A percentile compares a stretch with the other conserved stretches of the same genome.
Evolutionary conservation across 2,329 filamentous ascomycete species (phyloP).

Genomic region (Cercospora nicotianae): DNA sequence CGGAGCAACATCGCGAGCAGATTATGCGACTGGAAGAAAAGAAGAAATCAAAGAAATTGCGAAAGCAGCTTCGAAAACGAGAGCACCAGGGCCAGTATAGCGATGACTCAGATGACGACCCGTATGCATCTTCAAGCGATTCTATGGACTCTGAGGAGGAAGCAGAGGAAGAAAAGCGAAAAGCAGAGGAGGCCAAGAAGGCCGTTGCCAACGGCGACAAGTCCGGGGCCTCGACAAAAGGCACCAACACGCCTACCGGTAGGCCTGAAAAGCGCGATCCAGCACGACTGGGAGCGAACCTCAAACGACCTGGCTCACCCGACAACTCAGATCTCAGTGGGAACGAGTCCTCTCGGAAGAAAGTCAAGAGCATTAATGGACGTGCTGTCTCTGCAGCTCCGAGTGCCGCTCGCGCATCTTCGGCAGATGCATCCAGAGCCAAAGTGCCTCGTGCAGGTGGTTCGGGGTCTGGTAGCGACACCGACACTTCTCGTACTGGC

Average conservation of each 20-base stretch:
- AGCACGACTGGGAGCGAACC: conserved; percentile 53
- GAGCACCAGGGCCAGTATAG: conserved; percentile 88
- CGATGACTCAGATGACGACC: conserved; percentile 58
- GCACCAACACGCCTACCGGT: conserved; percentile 66
- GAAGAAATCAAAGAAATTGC: conserved; percentile 71
- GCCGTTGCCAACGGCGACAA: conserved; percentile 50
- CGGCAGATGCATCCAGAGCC: conserved; percentile 21
- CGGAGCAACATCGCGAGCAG: conserved; percentile 61
- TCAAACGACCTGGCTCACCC: conserved; percentile 84
- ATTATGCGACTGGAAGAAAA: conserved; percentile 70
- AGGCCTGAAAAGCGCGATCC: conserved; percentile 54
- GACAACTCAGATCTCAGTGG: conserved; percentile 88
- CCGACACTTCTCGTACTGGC: conserved; percentile 65
- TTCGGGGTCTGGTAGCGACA: conserved; percentile 67
- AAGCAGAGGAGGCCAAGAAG: conserved; percentile 47
- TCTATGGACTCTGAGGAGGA: conserved; percentile 63
- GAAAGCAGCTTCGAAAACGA: conserved; percentile 78
- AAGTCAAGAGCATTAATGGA: conserved; percentile 50
- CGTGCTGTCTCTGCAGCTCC: conserved; percentile 39
- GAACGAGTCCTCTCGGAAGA: conserved; percentile 82
- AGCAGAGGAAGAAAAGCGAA: conserved; percentile 52
- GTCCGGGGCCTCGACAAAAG: conserved; percentile 66
- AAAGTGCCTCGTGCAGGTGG: conserved; percentile 23
- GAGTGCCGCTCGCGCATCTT: conserved; percentile 30
- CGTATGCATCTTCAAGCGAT: conserved; percentile 49